Evolutionary conservation across 768 basidiomycete genomes (phyloP), one percentile per base, ranked within the genome.

Genomic region (Suillus subluteus): DNA sequence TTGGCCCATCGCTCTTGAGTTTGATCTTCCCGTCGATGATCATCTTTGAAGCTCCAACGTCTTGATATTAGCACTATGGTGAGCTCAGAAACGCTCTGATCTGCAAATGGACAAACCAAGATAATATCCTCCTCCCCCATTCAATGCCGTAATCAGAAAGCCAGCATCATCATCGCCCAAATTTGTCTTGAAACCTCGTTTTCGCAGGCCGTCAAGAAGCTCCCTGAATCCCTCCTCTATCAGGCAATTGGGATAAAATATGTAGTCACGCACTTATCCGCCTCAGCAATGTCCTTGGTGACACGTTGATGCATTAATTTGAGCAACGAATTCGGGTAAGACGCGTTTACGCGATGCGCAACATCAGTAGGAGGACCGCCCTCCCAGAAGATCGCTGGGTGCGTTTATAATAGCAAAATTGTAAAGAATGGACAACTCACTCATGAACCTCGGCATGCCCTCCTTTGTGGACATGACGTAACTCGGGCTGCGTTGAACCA

Each of bases 81-180:
- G 21, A 38, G 23, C 8, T 44, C 8, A 41, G 13, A 4, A 4
- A 3, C 11, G 43, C 23, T n/a, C 15, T 18, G 15, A 8, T 16
- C 18, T 6, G 8, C 2, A 37, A 26, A 43, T 54, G 16, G 6
- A 66, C 78, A 32, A 66, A 86, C 90, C 89, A 2, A 91, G 78
- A 75, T 92, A 92, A 74, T 88, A 91, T 7, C 91, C 89, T 32
- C 89, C 89, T 0, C 78, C 85, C 52, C 80, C 81, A 9, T 73
- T 74, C 73, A 81, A 85, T 16, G 82, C 83, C 23, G 86, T 74
- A 52, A 84, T 75, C 12, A 83, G 65, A 67, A 86, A 81, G 0
- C 90, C 90, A 1, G 83, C 78, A 23, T 79, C 84, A 7, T 86
- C 83, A 41, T 79, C 79, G 9, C 89, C 90, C 8, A 74, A 70